These are phyloP conservation scores for Penicillium alfredii DNA, from an alignment of 495 filamentous ascomycete genomes.

Conservation along the genomic window DNA sequence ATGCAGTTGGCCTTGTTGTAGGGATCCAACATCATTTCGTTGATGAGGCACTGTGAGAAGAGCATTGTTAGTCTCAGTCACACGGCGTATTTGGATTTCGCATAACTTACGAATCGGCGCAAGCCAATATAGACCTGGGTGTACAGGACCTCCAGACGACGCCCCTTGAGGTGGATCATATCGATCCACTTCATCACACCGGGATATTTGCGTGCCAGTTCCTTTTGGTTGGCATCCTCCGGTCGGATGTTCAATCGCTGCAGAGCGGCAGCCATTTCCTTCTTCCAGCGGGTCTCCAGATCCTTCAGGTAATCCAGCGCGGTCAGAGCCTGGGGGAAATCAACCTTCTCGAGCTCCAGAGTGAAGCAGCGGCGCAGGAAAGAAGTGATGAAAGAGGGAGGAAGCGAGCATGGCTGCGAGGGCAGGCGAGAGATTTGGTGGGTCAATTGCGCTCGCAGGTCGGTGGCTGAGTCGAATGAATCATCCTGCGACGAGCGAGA, in stretches of 20 bases:
- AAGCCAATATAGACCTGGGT: constrained; percentile 61
- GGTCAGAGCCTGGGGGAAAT: constrained; percentile 67
- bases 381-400: constrained; percentile 58
- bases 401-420: constrained; percentile 59
- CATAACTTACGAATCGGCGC: constrained; percentile 63
- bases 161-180: constrained; percentile 47
- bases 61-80: constrained; percentile 14
- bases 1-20: constrained; percentile 66
- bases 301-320: constrained; percentile 68
- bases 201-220: constrained; percentile 41
- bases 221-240: constrained; percentile 30
- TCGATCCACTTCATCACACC: constrained; percentile 51
- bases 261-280: constrained; percentile 48
- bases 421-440: constrained; percentile 58
- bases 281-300: constrained; percentile 57
- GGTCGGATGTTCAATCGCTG: constrained; percentile 39
- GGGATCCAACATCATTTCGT: constrained; percentile 60
- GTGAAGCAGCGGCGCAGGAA: constrained; percentile 62
- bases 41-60: constrained; percentile 57
- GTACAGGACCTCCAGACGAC: constrained; percentile 56
- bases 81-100: not conserved
- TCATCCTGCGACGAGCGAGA: constrained; percentile 34
- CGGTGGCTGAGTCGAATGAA: constrained; percentile 42
- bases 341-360: constrained; percentile 49
- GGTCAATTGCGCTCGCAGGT: constrained; percentile 58